Base-by-base conservation (phyloP, 768 basidiomycete genomes). In the Boletellus ananas region DNA sequence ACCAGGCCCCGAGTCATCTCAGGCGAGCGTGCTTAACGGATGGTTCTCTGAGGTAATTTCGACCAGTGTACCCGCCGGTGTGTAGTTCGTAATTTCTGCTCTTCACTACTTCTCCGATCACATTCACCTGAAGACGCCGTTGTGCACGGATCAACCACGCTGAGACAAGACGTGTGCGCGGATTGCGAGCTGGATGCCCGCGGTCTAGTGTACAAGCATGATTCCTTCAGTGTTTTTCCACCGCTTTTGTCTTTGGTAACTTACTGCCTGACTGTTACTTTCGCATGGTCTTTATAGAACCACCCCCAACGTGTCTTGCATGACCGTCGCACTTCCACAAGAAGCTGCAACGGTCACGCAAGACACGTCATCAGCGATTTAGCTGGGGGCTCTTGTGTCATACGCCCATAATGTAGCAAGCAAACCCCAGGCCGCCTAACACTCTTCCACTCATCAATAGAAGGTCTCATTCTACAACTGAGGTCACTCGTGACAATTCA, bases 91-190 rank as follows among this genome's bases (percentile, higher is more conserved):
- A 23, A 37, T 17, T 53, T 54, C 45, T 36, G 8, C 34, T 23
- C 52, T 50, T 50, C 44, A 34, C 46, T 21, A 13, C 44, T 49
- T 58, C 47, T 39, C 44, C 56, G 41, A 58, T 58, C 37, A 47
- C 27, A 23, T 46, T 50, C 34, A 37, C 43, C 29, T 3, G 46
- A 58, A 46, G 47, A 49, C 43, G 27, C 52, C 51, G 47, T 43
- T 34, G 13, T 38, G 4, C 38, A 49, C 27, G 37, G 38, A 47
- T 51, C 41, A 21, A 34, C 46, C 23, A 13, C 31, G 14, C 5
- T n/a, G 18, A 31, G 17, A 16, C 35, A 35, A 29, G 11, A 14
- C 0, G 9, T 18, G 11, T 1, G n/a, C 21, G 14, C 9, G 12
- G 34, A 20, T 14, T 35, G 17, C 34, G n/a, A 36, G 53, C n/a